Evolutionary conservation across 306 rosid species (phyloP).

Genomic region (Acmispon strigosus): DNA sequence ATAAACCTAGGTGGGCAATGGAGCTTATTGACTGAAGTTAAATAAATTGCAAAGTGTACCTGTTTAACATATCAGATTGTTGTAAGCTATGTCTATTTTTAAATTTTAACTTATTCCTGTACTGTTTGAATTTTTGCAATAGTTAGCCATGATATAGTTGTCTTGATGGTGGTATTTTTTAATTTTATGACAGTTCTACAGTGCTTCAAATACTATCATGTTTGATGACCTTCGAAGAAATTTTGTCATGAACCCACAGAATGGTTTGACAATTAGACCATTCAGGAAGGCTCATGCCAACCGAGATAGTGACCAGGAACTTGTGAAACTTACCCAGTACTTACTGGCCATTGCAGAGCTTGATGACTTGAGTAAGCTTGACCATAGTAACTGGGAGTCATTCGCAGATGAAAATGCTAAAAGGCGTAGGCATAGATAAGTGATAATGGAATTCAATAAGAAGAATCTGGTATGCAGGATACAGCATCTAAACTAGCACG

Average conservation of each 20-base stretch:
- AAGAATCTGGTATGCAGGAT: constrained; percentile 13
- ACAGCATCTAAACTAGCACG: not conserved
- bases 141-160: not conserved
- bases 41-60: not conserved
- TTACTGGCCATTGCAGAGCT: constrained; percentile 89
- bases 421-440: constrained; percentile 70
- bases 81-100: not conserved
- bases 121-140: not conserved
- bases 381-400: constrained; percentile 63
- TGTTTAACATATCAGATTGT: not conserved
- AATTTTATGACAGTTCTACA: constrained; percentile 61
- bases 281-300: constrained; percentile 96
- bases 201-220: constrained; percentile 76
- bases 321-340: constrained; percentile 79
- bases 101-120: not conserved
- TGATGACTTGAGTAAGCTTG: constrained; percentile 68
- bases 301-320: constrained; percentile 80
- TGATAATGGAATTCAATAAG: not conserved
- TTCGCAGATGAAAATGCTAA: constrained; percentile 59
- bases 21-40: not conserved
- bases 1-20: not conserved
- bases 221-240: constrained; percentile 89
- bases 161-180: constrained; percentile 15
- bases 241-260: constrained; percentile 96
- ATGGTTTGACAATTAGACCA: constrained; percentile 84